Evolutionary conservation across 2,329 filamentous ascomycete species (phyloP).

Genomic region (Fusarium duplospermum): DNA sequence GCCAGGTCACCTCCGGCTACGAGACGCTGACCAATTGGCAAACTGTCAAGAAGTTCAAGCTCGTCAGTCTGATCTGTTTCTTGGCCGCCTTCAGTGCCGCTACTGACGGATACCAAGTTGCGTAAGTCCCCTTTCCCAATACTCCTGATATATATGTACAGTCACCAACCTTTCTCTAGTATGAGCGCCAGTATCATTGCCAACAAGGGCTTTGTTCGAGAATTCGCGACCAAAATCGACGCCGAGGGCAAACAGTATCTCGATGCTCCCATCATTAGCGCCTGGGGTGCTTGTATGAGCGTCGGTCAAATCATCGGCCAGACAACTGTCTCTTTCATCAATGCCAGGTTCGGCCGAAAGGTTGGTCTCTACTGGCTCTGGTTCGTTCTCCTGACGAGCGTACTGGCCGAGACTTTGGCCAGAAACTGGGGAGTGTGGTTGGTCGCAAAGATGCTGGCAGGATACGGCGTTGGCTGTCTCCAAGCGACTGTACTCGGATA

Average conservation of each 20-base stretch:
- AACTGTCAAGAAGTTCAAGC: background rate
- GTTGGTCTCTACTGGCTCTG: background rate
- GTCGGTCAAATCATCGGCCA: conserved; percentile 55
- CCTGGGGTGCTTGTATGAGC: conserved; percentile 53
- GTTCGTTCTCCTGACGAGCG: background rate
- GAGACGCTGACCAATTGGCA: background rate
- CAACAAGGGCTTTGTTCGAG: background rate
- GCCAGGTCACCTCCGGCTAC: background rate
- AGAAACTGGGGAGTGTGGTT: background rate
- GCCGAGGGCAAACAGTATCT: conserved; percentile 39
- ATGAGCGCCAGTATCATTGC: background rate
- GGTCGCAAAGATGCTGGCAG: background rate
- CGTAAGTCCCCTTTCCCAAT: background rate
- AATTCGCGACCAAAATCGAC: background rate
- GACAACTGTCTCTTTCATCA: conserved; percentile 42
- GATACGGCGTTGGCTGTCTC: background rate
- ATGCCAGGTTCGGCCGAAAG: conserved; percentile 31
- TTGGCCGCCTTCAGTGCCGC: background rate
- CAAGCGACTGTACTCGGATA: background rate
- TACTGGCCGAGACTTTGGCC: background rate
- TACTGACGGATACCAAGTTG: background rate
- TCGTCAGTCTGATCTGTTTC: background rate
- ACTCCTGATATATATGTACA: too few species aligned
- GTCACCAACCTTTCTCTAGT: background rate
- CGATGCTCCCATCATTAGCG: conserved; percentile 49